phyloP scores from a whole-genome alignment of 768 basidiomycete species.

The Austroboletus eburneus region DNA sequence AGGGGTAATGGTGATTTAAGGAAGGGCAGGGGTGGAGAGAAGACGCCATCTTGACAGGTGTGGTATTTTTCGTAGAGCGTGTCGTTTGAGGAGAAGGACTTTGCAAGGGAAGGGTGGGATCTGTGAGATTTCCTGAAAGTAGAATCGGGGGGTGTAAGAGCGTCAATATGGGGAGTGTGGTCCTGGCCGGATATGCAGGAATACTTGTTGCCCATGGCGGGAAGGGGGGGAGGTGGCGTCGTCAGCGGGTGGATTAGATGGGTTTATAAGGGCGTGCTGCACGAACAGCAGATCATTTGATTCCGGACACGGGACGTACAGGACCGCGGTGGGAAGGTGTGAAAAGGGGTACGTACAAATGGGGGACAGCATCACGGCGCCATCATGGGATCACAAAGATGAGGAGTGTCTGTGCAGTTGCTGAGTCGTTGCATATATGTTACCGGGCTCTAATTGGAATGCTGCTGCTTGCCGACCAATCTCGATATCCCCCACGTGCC shows the following conservation, averaged over 20 bases:
- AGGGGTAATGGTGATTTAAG: background rate
- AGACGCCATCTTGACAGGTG: slow-evolving; percentile 5
- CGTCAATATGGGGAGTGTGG: slow-evolving; percentile 3
- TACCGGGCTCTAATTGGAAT: too few species aligned
- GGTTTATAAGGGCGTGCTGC: slow-evolving; percentile 12
- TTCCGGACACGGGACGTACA: background rate
- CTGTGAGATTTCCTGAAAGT: slow-evolving; percentile 37
- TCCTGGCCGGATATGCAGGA: slow-evolving; percentile 18
- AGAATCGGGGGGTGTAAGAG: slow-evolving; percentile 11
- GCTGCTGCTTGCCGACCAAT: too few species aligned
- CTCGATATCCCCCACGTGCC: too few species aligned
- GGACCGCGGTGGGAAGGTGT: background rate
- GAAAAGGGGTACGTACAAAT: background rate
- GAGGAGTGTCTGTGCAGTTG: background rate
- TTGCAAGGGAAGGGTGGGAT: slow-evolving; percentile 32
- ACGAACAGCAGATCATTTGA: background rate
- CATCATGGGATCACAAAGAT: background rate
- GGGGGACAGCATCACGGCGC: background rate
- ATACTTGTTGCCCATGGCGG: slow-evolving; percentile 31
- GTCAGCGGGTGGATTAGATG: background rate
- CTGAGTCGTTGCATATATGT: background rate
- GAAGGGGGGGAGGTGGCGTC: background rate
- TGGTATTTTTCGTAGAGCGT: slow-evolving; percentile 33
- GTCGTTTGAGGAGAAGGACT: slow-evolving; percentile 38
- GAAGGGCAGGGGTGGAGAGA: slow-evolving; percentile 1